Evolutionary conservation across 345 rosid genomes (phyloP).

Genomic region (Gossypium australe): DNA sequence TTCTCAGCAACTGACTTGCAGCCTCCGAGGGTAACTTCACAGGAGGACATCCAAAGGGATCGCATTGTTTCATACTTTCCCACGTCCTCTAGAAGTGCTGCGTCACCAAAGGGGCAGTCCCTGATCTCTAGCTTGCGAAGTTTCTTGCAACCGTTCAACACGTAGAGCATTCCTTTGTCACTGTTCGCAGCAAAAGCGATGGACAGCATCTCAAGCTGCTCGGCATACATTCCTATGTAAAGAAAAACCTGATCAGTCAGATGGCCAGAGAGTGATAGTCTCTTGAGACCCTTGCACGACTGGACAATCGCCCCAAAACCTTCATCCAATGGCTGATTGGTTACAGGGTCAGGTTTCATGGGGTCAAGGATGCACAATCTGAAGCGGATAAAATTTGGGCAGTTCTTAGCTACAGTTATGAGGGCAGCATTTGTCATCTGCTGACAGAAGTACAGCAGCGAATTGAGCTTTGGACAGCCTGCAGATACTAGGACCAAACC

Average conservation of each 20-base stretch:
- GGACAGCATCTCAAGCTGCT: conserved; percentile 89
- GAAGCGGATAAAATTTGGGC: conserved; percentile 79
- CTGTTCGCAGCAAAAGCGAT: conserved; percentile 85
- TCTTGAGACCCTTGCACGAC: conserved; percentile 63
- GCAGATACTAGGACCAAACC: conserved; percentile 80
- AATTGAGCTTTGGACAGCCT: conserved; percentile 85
- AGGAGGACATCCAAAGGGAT: conserved; percentile 99
- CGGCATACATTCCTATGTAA: conserved; percentile 79
- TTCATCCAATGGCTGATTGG: conserved; percentile 71
- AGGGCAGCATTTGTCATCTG: conserved; percentile 97
- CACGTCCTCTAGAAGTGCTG: conserved; percentile 73
- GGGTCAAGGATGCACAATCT: conserved; percentile 79
- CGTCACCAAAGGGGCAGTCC: conserved; percentile 83
- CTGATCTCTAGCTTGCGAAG: conserved; percentile 85
- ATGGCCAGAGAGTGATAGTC: conserved; percentile 73
- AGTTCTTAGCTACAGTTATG: conserved; percentile 70
- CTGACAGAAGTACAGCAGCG: conserved; percentile 83
- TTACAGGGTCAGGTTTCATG: conserved; percentile 59
- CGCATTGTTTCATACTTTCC: conserved; percentile 98
- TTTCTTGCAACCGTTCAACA: conserved; percentile 85
- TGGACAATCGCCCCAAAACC: conserved; percentile 92
- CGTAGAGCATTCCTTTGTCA: conserved; percentile 78
- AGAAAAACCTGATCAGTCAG: conserved; percentile 79
- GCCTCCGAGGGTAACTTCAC: conserved; percentile 83
- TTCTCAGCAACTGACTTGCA: conserved; percentile 64